These are phyloP conservation scores for Artemisia argyi DNA, from an alignment of 129 eudicot species.

Conservation along the genomic window DNA sequence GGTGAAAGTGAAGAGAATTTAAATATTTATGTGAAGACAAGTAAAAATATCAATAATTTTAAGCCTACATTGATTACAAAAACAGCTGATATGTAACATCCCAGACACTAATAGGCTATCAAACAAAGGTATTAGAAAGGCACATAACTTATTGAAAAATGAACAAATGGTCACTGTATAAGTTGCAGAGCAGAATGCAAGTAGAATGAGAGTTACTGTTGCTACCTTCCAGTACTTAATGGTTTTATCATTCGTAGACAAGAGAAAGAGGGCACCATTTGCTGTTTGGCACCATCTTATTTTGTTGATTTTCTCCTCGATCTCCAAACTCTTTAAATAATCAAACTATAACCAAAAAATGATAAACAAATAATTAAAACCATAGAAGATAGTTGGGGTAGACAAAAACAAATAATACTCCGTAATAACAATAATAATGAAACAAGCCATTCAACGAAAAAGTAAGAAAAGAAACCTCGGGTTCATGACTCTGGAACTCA, in stretches of 20 bases:
- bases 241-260: constrained; percentile 96
- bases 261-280: constrained; percentile 86
- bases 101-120: too few relatives aligned
- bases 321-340: constrained; percentile 98
- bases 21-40: too few relatives aligned
- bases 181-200: constrained; percentile 16
- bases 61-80: too few relatives aligned
- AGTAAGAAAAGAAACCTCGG: constrained; percentile 60
- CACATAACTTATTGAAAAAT: not conserved
- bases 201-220: constrained; percentile 9
- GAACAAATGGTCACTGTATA: not conserved
- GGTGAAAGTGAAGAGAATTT: too few relatives aligned
- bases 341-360: constrained; percentile 67
- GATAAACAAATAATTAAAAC: constrained; percentile 10
- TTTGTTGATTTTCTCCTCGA: constrained; percentile 99
- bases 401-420: constrained; percentile 1
- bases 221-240: constrained; percentile 96
- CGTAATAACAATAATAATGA: too few relatives aligned
- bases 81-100: too few relatives aligned
- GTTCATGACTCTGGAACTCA: constrained; percentile 98
- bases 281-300: constrained; percentile 98
- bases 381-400: constrained; percentile 7
- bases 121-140: too few relatives aligned
- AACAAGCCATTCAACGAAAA: constrained; percentile 8
- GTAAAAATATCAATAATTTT: too few relatives aligned